phyloP scores from a whole-genome alignment of 129 eudicot species.

The Kitagawia praeruptora region DNA sequence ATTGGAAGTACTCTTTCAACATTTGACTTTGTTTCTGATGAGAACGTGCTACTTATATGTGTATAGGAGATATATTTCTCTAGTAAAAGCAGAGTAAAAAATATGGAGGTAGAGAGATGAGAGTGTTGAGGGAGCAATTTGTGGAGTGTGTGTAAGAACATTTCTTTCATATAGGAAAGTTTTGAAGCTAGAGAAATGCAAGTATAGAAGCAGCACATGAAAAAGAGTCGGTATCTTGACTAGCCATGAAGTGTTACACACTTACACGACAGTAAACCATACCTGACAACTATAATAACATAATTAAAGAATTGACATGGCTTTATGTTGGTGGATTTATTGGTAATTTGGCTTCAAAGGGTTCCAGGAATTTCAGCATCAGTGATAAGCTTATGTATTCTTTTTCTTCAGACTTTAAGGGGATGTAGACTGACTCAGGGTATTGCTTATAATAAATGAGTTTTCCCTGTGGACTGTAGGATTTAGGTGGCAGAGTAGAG shows the following conservation, averaged over 20 bases:
- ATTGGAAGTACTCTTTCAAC: not conserved
- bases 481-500: not conserved
- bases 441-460: not conserved
- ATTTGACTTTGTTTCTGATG: not conserved
- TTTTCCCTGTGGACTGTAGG: not conserved
- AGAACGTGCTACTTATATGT: not conserved
- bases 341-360: not conserved
- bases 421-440: not conserved
- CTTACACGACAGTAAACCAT: not conserved
- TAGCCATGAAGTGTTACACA: not conserved
- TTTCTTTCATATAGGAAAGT: not conserved
- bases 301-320: not conserved
- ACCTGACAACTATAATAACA: not conserved
- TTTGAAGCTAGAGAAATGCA: not conserved
- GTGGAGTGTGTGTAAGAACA: not conserved
- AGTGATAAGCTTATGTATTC: not conserved
- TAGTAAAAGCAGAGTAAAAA: not conserved
- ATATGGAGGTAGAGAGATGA: not conserved
- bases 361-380: not conserved
- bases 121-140: not conserved
- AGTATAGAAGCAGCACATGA: not conserved
- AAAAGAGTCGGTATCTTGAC: not conserved
- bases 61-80: not conserved
- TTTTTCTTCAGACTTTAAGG: not conserved
- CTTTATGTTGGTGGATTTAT: not conserved